Evolutionary conservation across 192 early-diverging fungal genomes (phyloP).

Genomic region (Entrophospora sp.): DNA sequence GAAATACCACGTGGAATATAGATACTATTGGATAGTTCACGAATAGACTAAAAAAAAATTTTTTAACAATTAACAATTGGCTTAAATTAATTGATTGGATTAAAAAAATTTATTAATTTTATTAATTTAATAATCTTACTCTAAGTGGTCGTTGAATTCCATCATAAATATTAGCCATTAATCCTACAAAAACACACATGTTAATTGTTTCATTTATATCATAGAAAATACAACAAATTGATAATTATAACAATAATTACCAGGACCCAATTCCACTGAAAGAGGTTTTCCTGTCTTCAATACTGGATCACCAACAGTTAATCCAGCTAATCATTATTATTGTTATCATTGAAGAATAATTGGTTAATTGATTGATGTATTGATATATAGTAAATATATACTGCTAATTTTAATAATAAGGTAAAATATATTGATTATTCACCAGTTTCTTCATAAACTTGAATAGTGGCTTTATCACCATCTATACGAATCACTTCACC

Average conservation of each 20-base stretch:
- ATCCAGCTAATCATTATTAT: slow-evolving; percentile 76
- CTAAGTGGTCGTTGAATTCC: slow-evolving; percentile 98
- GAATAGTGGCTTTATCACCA: slow-evolving; percentile 98
- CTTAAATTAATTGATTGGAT: neutral
- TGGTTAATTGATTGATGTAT: too few species aligned
- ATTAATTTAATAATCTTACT: too few species aligned
- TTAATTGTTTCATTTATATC: neutral
- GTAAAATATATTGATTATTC: slow-evolving; percentile 15
- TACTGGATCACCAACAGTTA: slow-evolving; percentile 99
- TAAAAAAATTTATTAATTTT: too few species aligned
- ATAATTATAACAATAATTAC: slow-evolving; percentile 34
- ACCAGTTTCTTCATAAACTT: slow-evolving; percentile 99
- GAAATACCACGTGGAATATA: slow-evolving; percentile 99
- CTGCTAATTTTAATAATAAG: neutral
- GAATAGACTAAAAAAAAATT: slow-evolving; percentile 88
- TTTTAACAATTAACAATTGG: slow-evolving; percentile 4
- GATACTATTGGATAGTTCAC: slow-evolving; percentile 88
- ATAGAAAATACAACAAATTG: neutral
- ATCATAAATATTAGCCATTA: slow-evolving; percentile 95
- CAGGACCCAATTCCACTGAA: slow-evolving; percentile 97
- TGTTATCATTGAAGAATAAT: too few species aligned
- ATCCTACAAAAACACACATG: slow-evolving; percentile 30
- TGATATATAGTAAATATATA: too few species aligned
- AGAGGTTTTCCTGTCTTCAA: slow-evolving; percentile 96
- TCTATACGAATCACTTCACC: slow-evolving; percentile 99